A percentile compares a stretch with the other conserved stretches of the same genome.
Evolutionary conservation across 768 basidiomycete species (phyloP).

Genomic region (Pulveroboletus ravenelii): DNA sequence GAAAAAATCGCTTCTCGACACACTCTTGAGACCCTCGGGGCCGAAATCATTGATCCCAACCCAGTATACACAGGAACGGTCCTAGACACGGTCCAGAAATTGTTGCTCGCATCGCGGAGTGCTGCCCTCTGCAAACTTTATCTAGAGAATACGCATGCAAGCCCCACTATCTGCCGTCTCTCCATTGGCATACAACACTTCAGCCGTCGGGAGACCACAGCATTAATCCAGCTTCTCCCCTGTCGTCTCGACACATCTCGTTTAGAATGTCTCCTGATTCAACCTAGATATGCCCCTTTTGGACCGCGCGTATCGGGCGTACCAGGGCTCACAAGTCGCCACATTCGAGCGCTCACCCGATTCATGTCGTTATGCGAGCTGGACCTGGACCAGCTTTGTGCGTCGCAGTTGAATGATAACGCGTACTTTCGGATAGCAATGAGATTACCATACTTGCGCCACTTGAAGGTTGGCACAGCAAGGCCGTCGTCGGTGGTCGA

Average conservation of each 20-base stretch:
- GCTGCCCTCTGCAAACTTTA: neutral
- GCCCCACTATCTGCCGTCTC: neutral
- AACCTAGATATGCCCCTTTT: too few species aligned
- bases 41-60: neutral
- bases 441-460: neutral
- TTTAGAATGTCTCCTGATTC: neutral
- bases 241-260: neutral
- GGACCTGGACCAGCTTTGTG: neutral
- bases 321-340: neutral
- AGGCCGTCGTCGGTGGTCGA: neutral
- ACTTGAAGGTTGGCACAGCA: neutral
- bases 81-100: neutral
- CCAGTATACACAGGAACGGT: neutral
- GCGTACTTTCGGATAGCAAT: neutral
- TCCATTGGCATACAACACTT: neutral
- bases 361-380: neutral
- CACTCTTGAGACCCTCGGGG: neutral
- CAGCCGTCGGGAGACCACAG: too few species aligned
- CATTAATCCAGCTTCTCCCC: neutral
- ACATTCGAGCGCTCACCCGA: neutral
- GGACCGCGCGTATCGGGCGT: neutral
- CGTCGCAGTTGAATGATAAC: neutral
- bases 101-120: neutral
- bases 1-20: neutral
- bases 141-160: neutral